Evolutionary conservation across 2,329 filamentous ascomycete species (phyloP), one percentile per base, ranked within the genome.

Genomic region (Diaporthe sp.): DNA sequence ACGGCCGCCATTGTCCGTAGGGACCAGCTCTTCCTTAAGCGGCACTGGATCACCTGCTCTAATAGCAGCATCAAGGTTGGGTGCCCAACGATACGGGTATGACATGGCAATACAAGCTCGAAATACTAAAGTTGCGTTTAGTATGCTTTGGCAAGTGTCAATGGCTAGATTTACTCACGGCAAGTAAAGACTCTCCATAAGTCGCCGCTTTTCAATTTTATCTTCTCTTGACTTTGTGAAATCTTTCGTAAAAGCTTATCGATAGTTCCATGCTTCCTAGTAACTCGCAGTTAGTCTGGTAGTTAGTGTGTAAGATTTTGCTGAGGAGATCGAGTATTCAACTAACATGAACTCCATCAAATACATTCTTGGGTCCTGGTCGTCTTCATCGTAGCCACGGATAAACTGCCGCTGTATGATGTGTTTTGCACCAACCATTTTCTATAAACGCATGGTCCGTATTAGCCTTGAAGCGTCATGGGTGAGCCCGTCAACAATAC

Each of bases 311-410:
- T 31, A 31, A 31, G 31, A 1, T 31, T 31, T 31, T 31, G 31
- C 31, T 31, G 31, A 31, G 25, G 39, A 17, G 8, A 10, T 22
- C 0, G 60, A 8, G 37, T 19, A 19, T 28, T 8, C 6, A 17
- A 46, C 60, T 17, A 25, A 62, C 60, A 62, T 62, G 39, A 62
- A 62, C 39, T 62, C 60, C 60, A 62, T 62, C 25, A 62, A 44
- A 9, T 62, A 62, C n/a, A 62, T 44, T 37, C 17, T 58, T 37
- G 13, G 55, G 8, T 62, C 9, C 3, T 3, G 17, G 7, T 42
- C 34, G 34, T 39, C 37, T 39, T 42, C 34, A 62, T 62, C n/a
- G 7, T 19, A 46, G 15, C n/a, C 39, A 31, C 8, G 60, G 15
- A 62, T 62, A 7, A 62, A 62, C 13, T 62, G 60, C n/a, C 60